phyloP scores from a whole-genome alignment of 1,139 yeast genomes.

The Sugiyamaella novakii region DNA sequence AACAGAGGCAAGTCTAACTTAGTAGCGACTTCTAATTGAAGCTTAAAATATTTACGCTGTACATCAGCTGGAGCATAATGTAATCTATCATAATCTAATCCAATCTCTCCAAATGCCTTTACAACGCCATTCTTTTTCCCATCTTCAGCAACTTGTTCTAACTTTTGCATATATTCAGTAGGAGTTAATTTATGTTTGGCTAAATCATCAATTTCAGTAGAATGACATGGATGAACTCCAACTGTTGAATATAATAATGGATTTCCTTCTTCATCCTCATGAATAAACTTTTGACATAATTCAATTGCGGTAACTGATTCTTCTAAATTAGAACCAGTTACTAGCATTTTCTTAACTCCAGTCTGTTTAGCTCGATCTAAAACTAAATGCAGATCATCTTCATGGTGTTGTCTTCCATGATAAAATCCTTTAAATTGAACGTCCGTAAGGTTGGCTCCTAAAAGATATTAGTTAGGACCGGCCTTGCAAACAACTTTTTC shows the following conservation, averaged over 20 bases:
- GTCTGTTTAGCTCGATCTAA: slow-evolving; percentile 65
- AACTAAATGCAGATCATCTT: slow-evolving; percentile 62
- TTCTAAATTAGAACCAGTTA: slow-evolving; percentile 77
- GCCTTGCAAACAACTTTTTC: too few relatives aligned
- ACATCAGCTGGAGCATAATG: slow-evolving; percentile 69
- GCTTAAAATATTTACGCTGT: slow-evolving; percentile 67
- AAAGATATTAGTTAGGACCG: too few relatives aligned
- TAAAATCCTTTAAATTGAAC: slow-evolving; percentile 82
- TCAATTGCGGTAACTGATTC: slow-evolving; percentile 60
- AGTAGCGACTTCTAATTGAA: slow-evolving; percentile 64
- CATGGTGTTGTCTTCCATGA: slow-evolving; percentile 68
- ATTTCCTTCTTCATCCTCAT: slow-evolving; percentile 42
- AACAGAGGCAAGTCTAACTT: slow-evolving; percentile 70
- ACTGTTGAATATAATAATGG: slow-evolving; percentile 59
- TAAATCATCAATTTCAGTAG: slow-evolving; percentile 63
- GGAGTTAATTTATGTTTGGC: slow-evolving; percentile 53
- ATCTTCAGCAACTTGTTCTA: slow-evolving; percentile 52
- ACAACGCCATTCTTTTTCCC: slow-evolving; percentile 54
- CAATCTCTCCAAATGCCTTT: slow-evolving; percentile 90
- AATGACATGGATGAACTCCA: slow-evolving; percentile 94
- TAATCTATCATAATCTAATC: slow-evolving; percentile 88
- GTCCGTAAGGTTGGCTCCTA: slow-evolving; percentile 85
- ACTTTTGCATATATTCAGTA: slow-evolving; percentile 47
- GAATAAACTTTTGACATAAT: slow-evolving; percentile 42
- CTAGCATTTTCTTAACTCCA: slow-evolving; percentile 67